Evolutionary conservation across 768 basidiomycete species (phyloP).

Genomic region (Cubamyces sp.): DNA sequence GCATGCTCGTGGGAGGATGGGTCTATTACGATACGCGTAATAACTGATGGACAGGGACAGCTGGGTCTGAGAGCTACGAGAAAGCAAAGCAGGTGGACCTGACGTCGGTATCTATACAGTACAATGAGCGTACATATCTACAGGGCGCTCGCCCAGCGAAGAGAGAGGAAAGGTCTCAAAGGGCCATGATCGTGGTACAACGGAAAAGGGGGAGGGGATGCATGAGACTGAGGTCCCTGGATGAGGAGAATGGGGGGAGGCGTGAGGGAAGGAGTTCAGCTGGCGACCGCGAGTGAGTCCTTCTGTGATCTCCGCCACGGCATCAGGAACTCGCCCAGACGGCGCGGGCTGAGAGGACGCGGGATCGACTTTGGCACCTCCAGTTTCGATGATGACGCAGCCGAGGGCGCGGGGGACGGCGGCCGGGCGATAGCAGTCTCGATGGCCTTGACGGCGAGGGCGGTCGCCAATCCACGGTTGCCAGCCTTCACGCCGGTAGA

Average conservation of each 20-base stretch:
- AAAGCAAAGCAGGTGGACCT: conserved; percentile 5
- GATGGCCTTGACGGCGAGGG: conserved; percentile 56
- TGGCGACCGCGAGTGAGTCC: not conserved
- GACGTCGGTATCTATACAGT: conserved; percentile 4
- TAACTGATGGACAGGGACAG: not conserved
- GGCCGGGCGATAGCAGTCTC: conserved; percentile 21
- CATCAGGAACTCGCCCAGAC: conserved; percentile 11
- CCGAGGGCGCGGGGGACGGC: conserved; percentile 14
- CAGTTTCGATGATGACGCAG: conserved; percentile 9
- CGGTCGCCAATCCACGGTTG: conserved; percentile 59
- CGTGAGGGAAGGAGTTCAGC: not conserved
- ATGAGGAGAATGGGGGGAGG: not conserved
- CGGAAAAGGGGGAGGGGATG: not conserved
- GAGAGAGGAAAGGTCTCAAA: no score
- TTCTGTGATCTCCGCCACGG: conserved; percentile 4
- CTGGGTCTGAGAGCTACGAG: conserved; percentile 1
- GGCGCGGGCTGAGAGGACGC: conserved; percentile 13
- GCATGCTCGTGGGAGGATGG: not conserved
- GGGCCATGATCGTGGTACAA: not conserved
- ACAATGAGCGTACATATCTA: conserved; percentile 19
- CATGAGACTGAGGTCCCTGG: no score
- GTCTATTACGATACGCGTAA: conserved; percentile 11
- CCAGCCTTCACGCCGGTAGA: conserved; percentile 51
- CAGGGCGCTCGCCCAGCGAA: not conserved
- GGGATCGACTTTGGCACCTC: not conserved